These are phyloP conservation scores for Penicillium canariense DNA, from an alignment of 495 filamentous ascomycete species.

Conservation along the genomic window DNA sequence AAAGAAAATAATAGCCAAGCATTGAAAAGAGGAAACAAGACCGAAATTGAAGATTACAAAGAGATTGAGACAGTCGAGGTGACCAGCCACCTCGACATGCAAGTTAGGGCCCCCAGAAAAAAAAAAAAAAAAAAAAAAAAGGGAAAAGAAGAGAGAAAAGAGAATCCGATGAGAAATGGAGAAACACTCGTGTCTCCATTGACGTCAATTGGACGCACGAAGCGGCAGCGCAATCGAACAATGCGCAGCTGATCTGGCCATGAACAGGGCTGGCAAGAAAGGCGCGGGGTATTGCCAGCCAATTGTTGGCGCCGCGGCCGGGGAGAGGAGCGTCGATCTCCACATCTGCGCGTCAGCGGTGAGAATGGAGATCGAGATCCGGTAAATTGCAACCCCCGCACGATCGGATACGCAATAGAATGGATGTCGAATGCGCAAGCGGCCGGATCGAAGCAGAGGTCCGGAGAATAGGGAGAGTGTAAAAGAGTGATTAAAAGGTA, in stretches of 20 bases:
- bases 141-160: neutral
- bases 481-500: conserved; percentile 1
- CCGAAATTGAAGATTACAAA: conserved; percentile 16
- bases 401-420: neutral
- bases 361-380: conserved; percentile 5
- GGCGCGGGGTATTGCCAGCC: conserved; percentile 6
- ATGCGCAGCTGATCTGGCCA: neutral
- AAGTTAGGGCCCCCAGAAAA: conserved; percentile 2
- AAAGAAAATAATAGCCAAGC: conserved; percentile 17
- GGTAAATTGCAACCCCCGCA: conserved; percentile 19
- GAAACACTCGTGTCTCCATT: neutral
- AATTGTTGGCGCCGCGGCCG: conserved; percentile 10
- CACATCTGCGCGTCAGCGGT: conserved; percentile 24
- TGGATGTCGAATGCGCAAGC: neutral
- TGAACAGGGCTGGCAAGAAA: conserved; percentile 1
- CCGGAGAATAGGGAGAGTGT: conserved; percentile 3
- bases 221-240: neutral
- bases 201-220: neutral
- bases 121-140: conserved; percentile 12
- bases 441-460: too few relatives aligned
- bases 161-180: neutral
- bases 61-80: conserved; percentile 14
- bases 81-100: conserved; percentile 19
- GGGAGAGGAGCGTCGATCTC: conserved; percentile 14
- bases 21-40: conserved; percentile 13